phyloP scores from a whole-genome alignment of 2,329 filamentous ascomycete species.

The Sporothrix humicola region DNA sequence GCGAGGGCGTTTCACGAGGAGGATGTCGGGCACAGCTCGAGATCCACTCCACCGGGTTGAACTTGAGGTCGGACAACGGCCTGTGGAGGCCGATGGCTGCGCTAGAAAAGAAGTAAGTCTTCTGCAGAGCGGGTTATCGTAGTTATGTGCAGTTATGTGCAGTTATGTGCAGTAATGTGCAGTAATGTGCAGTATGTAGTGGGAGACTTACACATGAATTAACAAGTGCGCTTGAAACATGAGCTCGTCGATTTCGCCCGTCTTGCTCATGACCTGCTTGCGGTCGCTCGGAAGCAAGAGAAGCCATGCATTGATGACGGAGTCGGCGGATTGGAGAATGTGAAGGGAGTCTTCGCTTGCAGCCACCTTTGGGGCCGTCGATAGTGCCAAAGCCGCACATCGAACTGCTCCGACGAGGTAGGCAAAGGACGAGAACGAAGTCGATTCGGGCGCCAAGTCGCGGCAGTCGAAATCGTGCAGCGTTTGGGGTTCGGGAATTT shows the following conservation, averaged over 20 bases:
- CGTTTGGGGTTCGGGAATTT: constrained; percentile 52
- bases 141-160: neutral
- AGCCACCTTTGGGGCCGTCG: constrained; percentile 38
- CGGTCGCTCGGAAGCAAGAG: constrained; percentile 46
- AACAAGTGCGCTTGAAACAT: constrained; percentile 43
- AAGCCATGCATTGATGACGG: constrained; percentile 48
- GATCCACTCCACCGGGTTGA: constrained; percentile 47
- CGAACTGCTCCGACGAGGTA: constrained; percentile 70
- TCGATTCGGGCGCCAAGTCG: constrained; percentile 61
- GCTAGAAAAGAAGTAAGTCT: constrained; percentile 38
- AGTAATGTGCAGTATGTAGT: neutral
- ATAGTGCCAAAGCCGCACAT: constrained; percentile 41
- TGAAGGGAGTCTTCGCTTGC: constrained; percentile 41
- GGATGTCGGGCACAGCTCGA: constrained; percentile 47
- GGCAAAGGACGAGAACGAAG: constrained; percentile 67
- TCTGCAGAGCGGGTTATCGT: too few relatives aligned
- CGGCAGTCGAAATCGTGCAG: constrained; percentile 67
- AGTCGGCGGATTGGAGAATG: constrained; percentile 46
- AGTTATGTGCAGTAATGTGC: neutral
- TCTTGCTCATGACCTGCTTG: constrained; percentile 44
- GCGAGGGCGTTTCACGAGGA: constrained; percentile 33
- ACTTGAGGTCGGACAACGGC: constrained; percentile 49
- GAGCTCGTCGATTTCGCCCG: constrained; percentile 44
- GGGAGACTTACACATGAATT: constrained; percentile 39
- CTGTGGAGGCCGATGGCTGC: constrained; percentile 47